Percentiles rank a stretch among this genome's conserved stretches.
phyloP scores from a whole-genome alignment of 1,284 basidiomycete genomes.

The Uromyces viciae-fabae region DNA sequence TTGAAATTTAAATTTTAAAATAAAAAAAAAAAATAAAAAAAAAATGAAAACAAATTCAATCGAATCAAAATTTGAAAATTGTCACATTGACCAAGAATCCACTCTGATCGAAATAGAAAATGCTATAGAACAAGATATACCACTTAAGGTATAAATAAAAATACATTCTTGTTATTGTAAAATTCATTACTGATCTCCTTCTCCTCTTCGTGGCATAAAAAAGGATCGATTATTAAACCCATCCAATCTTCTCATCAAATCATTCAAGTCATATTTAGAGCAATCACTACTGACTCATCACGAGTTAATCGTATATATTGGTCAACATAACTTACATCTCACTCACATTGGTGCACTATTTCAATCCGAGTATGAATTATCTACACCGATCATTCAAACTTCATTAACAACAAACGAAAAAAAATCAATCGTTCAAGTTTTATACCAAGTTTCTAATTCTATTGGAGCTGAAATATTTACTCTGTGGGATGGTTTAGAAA shows the following conservation, averaged over 20 bases:
- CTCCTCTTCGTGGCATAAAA: too few relatives aligned
- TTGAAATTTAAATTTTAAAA: too few relatives aligned
- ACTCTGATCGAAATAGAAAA: too few relatives aligned
- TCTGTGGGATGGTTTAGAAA: conserved; percentile 28
- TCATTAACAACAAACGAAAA: conserved; percentile 15
- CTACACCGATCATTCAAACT: not conserved
- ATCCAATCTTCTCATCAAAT: conserved; percentile 10
- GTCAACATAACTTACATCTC: conserved; percentile 27
- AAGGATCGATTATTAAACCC: conserved; percentile 22
- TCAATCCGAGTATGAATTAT: conserved; percentile 30
- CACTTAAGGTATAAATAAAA: too few relatives aligned
- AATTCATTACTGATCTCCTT: too few relatives aligned
- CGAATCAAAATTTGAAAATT: too few relatives aligned
- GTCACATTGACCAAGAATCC: too few relatives aligned
- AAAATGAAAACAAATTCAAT: too few relatives aligned
- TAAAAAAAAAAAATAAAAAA: too few relatives aligned
- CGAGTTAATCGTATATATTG: conserved; percentile 34
- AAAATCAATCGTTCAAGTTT: conserved; percentile 6
- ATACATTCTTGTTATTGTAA: too few relatives aligned
- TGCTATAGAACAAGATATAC: too few relatives aligned
- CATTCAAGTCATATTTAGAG: not conserved
- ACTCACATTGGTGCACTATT: conserved; percentile 14
- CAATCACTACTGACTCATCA: conserved; percentile 16
- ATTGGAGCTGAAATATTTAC: conserved; percentile 24
- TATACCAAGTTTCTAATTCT: not conserved